Evolutionary conservation across 2,329 filamentous ascomycete genomes (phyloP).

Genomic region (Alternaria consortialis): DNA sequence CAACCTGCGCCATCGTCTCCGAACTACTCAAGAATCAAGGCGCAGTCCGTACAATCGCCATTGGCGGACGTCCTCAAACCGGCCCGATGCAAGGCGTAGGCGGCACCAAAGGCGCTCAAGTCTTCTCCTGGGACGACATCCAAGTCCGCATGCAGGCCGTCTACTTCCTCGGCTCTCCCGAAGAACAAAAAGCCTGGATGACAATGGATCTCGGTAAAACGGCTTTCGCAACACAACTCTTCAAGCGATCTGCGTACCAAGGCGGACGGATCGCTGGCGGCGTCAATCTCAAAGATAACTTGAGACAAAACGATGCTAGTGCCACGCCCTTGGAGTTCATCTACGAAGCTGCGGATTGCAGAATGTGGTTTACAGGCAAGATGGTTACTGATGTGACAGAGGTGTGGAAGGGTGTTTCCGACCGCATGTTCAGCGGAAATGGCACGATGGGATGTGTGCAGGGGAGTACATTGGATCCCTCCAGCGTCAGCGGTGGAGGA

Average conservation of each 20-base stretch:
- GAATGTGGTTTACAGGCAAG: conserved; percentile 51
- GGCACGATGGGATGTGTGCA: conserved; percentile 35
- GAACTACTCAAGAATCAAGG: conserved; percentile 58
- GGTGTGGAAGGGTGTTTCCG: conserved; percentile 52
- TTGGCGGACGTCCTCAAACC: conserved; percentile 54
- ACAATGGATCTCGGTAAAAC: conserved; percentile 41
- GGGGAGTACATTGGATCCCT: conserved; percentile 42
- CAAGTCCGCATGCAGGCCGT: conserved; percentile 42
- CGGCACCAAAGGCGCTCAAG: conserved; percentile 56
- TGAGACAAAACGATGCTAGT: conserved; percentile 47
- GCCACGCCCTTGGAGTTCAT: conserved; percentile 54
- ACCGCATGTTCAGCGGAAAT: conserved; percentile 46
- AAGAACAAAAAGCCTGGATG: conserved; percentile 43
- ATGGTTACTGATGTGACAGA: conserved; percentile 48
- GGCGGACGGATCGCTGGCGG: conserved; percentile 37
- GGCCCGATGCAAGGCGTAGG: conserved; percentile 57
- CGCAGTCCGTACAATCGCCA: conserved; percentile 53
- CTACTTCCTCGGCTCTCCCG: conserved; percentile 44
- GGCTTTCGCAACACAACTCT: conserved; percentile 45
- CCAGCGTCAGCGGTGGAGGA: conserved; percentile 42
- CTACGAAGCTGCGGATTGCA: conserved; percentile 54
- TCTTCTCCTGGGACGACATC: conserved; percentile 47
- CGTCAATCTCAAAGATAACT: conserved; percentile 51
- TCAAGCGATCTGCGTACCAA: conserved; percentile 42
- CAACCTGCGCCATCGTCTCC: conserved; percentile 58